Conservation (phyloP, 2,329 filamentous ascomycete genomes). For the Exophiala lecanii-corni region DNA sequence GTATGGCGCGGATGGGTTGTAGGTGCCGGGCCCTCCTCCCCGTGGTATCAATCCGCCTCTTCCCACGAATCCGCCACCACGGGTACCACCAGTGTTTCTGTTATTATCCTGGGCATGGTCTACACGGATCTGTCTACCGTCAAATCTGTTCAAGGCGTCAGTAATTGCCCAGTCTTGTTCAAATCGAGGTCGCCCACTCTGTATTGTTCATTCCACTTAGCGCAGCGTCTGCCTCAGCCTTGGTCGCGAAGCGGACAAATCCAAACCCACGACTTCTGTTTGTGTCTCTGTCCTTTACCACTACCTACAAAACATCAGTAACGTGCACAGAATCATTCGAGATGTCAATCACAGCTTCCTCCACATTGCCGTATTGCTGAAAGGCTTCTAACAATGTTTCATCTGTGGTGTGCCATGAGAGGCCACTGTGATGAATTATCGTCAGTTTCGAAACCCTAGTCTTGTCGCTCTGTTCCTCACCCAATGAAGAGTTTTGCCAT, state of each 20-base stretch:
- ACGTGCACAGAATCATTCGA: constrained; percentile 10
- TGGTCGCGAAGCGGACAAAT: constrained; percentile 75
- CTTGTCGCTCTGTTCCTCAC: too few species aligned
- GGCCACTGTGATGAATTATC: too few species aligned
- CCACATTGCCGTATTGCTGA: constrained; percentile 81
- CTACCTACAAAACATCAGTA: constrained; percentile 58
- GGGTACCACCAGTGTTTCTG: constrained; percentile 54
- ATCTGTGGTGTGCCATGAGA: constrained; percentile 98
- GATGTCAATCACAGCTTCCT: constrained; percentile 71
- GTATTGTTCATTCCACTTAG: constrained; percentile 43
- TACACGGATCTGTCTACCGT: constrained; percentile 89
- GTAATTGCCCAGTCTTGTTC: constrained; percentile 7
- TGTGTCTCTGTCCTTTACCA: constrained; percentile 96
- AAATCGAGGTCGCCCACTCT: constrained; percentile 59
- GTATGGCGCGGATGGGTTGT: constrained; percentile 22
- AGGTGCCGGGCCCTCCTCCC: constrained; percentile 34
- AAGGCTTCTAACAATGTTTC: constrained; percentile 82
- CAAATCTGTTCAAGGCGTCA: constrained; percentile 60
- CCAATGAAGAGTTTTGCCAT: constrained; percentile 29
- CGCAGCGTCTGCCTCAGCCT: constrained; percentile 40
- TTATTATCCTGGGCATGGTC: constrained; percentile 83
- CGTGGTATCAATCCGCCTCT: constrained; percentile 43
- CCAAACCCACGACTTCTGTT: constrained; percentile 95
- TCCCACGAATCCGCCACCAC: constrained; percentile 40
- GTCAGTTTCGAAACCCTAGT: too few species aligned